Evolutionary conservation across 2,329 filamentous ascomycete species (phyloP).

Genomic region (Fusarium hainanense): DNA sequence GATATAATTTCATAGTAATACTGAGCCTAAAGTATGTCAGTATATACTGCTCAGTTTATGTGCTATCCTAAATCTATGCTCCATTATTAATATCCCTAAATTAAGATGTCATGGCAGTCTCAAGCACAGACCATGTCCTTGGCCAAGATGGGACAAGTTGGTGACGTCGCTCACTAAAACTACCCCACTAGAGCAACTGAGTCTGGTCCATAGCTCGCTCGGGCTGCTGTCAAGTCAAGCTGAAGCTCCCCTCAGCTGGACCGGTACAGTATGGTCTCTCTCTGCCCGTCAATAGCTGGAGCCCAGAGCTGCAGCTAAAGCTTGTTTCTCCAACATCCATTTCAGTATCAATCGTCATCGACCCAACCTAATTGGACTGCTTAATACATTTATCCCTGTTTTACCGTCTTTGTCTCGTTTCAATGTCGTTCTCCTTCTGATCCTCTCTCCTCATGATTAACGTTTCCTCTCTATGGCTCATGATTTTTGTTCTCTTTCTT

Average conservation of each 20-base stretch:
- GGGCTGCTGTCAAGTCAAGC: not conserved
- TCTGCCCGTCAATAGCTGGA: not conserved
- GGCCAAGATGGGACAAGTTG: not conserved
- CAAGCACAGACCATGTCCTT: conserved; percentile 18
- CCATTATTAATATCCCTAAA: not conserved
- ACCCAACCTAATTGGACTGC: conserved; percentile 25
- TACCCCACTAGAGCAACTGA: conserved; percentile 9
- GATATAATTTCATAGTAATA: not conserved
- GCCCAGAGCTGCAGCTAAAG: conserved; percentile 28
- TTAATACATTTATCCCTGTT: conserved; percentile 32
- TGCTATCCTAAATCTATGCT: too few relatives aligned
- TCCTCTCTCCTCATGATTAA: not conserved
- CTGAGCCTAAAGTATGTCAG: not conserved
- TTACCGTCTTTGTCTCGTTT: conserved; percentile 11
- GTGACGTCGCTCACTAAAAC: conserved; percentile 38
- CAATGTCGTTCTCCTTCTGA: conserved; percentile 1
- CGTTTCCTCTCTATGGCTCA: not conserved
- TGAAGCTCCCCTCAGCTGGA: conserved; percentile 26
- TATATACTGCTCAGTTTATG: too few relatives aligned
- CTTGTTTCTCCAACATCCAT: conserved; percentile 41
- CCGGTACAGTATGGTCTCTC: not conserved
- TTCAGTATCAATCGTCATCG: conserved; percentile 35
- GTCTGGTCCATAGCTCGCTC: conserved; percentile 6
- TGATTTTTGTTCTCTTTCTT: not conserved
- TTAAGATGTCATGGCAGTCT: not conserved